Evolutionary conservation across 2,329 filamentous ascomycete genomes (phyloP).

Genomic region (Cercospora canescens): DNA sequence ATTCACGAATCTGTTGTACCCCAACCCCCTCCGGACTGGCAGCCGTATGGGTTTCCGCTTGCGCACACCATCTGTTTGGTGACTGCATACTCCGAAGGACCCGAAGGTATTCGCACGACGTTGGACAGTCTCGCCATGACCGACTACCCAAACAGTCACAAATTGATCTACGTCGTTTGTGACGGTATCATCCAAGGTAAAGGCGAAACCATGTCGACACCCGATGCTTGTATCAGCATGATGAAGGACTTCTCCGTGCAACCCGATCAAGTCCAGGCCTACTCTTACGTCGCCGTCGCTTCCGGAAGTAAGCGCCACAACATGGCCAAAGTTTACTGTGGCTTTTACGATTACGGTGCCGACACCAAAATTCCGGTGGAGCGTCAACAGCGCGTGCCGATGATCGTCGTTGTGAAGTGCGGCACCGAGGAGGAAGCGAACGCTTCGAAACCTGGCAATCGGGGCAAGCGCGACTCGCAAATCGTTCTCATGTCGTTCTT

Average conservation of each 20-base stretch:
- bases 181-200: conserved; percentile 97
- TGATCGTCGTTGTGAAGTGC: conserved; percentile 95
- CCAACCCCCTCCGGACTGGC: conserved; percentile 94
- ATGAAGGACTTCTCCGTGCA: conserved; percentile 85
- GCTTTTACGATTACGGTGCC: conserved; percentile 94
- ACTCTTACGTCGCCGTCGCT: conserved; percentile 95
- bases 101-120: conserved; percentile 87
- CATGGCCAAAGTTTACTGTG: conserved; percentile 98
- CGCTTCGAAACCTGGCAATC: conserved; percentile 88
- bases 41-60: conserved; percentile 92
- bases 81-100: conserved; percentile 95
- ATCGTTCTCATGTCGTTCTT: conserved; percentile 99
- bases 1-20: conserved; percentile 95
- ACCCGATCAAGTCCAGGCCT: conserved; percentile 80
- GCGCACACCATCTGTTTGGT: conserved; percentile 93
- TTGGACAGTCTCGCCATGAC: conserved; percentile 95
- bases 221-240: conserved; percentile 88
- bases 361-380: conserved; percentile 76
- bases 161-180: conserved; percentile 92
- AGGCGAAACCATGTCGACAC: conserved; percentile 82
- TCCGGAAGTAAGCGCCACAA: conserved; percentile 97
- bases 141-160: conserved; percentile 99
- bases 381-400: conserved; percentile 94
- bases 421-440: conserved; percentile 84
- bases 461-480: conserved; percentile 98